phyloP scores from a whole-genome alignment of 768 basidiomycete genomes.

The Boletus tomentosulus region DNA sequence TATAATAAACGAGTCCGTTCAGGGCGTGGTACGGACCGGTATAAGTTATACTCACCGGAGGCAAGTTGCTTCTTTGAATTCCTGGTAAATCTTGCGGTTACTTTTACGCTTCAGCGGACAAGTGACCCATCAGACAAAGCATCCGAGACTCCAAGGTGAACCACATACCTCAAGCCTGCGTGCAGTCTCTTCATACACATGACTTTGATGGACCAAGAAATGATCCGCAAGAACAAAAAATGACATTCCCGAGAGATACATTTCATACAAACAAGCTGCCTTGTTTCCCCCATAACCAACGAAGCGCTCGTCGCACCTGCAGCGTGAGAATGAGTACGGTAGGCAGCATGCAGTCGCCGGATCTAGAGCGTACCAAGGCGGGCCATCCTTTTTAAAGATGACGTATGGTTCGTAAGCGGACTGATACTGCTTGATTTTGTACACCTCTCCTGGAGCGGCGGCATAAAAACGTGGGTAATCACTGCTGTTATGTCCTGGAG shows the following conservation, averaged over 20 bases:
- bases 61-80: constrained; percentile 77
- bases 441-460: constrained; percentile 60
- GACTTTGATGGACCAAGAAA: constrained; percentile 86
- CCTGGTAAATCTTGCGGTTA: constrained; percentile 72
- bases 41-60: constrained; percentile 40
- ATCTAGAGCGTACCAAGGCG: constrained; percentile 56
- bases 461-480: constrained; percentile 69
- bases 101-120: constrained; percentile 50
- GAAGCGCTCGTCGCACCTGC: constrained; percentile 88
- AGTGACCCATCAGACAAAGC: background rate
- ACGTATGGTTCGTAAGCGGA: constrained; percentile 88
- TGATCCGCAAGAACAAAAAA: constrained; percentile 85
- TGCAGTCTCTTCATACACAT: constrained; percentile 72
- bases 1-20: background rate
- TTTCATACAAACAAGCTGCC: constrained; percentile 87
- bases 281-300: constrained; percentile 92
- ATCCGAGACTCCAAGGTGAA: background rate
- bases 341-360: background rate
- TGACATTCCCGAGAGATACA: constrained; percentile 82
- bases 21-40: background rate
- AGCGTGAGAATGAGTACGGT: background rate
- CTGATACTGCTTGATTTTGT: constrained; percentile 74
- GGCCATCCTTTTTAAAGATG: constrained; percentile 70
- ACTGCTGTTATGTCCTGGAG: constrained; percentile 74
- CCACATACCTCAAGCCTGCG: constrained; percentile 63